These are phyloP conservation scores for Sordaria brevicollis DNA, from an alignment of 495 filamentous ascomycete species.

Conservation along the genomic window DNA sequence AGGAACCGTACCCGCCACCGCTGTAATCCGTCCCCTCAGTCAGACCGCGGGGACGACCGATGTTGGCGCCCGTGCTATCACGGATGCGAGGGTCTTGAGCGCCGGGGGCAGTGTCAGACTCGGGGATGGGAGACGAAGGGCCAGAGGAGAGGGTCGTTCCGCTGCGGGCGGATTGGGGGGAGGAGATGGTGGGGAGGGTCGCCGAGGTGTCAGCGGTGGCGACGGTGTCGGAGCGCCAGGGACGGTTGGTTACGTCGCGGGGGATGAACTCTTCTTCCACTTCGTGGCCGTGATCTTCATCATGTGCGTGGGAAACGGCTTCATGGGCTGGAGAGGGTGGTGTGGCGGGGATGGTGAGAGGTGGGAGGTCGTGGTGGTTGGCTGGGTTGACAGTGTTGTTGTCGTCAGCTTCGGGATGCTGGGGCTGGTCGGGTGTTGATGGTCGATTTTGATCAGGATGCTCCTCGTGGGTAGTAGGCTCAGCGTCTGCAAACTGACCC, in stretches of 20 bases:
- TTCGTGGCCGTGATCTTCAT: background rate
- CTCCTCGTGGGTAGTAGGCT: background rate
- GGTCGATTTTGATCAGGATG: background rate
- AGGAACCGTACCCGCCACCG: background rate
- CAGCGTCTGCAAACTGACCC: background rate
- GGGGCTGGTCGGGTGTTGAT: background rate
- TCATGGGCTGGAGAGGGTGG: background rate
- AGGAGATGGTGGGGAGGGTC: background rate
- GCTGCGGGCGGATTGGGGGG: slow-evolving; percentile 14
- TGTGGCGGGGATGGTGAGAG: background rate
- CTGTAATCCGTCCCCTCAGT: slow-evolving; percentile 5
- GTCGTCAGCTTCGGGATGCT: background rate
- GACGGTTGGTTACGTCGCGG: background rate
- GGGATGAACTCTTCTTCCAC: background rate
- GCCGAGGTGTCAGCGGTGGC: background rate
- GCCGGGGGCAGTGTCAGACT: background rate
- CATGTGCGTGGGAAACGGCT: background rate
- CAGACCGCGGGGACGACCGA: slow-evolving; percentile 3
- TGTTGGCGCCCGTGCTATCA: background rate
- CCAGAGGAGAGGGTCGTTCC: slow-evolving; percentile 10
- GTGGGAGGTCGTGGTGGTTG: background rate
- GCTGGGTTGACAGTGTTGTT: background rate
- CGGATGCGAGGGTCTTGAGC: slow-evolving; percentile 7
- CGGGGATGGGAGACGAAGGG: slow-evolving; percentile 6
- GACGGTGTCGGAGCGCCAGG: background rate